These are phyloP conservation scores for Fusarium sacchari DNA, from an alignment of 2,329 filamentous ascomycete species.

Conservation along the genomic window DNA sequence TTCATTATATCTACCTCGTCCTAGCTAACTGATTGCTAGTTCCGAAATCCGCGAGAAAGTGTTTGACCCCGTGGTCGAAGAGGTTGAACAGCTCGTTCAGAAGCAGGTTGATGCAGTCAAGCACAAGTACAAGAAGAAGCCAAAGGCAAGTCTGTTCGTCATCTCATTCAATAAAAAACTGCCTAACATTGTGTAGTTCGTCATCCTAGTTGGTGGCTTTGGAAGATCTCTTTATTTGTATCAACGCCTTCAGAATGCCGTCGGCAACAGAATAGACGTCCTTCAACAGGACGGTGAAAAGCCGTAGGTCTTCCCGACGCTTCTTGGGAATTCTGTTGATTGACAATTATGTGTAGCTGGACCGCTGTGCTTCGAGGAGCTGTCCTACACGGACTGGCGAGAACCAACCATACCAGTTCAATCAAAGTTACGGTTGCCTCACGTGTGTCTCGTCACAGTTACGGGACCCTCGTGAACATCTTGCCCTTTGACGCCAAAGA, in stretches of 20 bases:
- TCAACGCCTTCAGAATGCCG: slow-evolving; percentile 28
- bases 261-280: slow-evolving; percentile 36
- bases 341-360: slow-evolving; percentile 42
- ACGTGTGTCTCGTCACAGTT: slow-evolving; percentile 45
- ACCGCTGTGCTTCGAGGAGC: slow-evolving; percentile 50
- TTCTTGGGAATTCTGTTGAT: not conserved
- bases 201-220: slow-evolving; percentile 55
- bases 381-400: slow-evolving; percentile 42
- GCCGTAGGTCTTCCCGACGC: slow-evolving; percentile 45
- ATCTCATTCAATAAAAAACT: not conserved
- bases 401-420: not conserved
- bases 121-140: slow-evolving; percentile 26
- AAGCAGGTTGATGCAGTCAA: slow-evolving; percentile 44
- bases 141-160: slow-evolving; percentile 41
- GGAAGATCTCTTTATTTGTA: slow-evolving; percentile 48
- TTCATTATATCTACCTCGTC: not conserved
- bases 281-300: slow-evolving; percentile 45
- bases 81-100: slow-evolving; percentile 41
- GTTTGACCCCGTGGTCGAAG: slow-evolving; percentile 38
- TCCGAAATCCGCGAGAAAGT: slow-evolving; percentile 13
- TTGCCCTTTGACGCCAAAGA: slow-evolving; percentile 17
- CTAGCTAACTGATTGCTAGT: not conserved
- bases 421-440: slow-evolving; percentile 37
- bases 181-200: slow-evolving; percentile 40
- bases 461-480: slow-evolving; percentile 34